Conservation (phyloP, 1,284 basidiomycete genomes). For the Abortiporus biennis region DNA sequence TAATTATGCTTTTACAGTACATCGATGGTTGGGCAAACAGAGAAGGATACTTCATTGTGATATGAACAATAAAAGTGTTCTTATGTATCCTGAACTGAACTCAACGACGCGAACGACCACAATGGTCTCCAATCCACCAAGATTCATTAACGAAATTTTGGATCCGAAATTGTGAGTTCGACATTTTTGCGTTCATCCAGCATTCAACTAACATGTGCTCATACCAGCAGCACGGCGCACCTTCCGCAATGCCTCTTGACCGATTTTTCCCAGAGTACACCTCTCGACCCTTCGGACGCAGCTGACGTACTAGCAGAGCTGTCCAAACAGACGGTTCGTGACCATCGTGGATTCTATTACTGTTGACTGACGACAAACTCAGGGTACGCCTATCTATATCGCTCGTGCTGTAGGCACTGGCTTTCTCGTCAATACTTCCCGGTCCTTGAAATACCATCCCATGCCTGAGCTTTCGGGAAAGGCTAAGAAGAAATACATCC, state of each 20-base stretch:
- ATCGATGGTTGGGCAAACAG: slow-evolving; percentile 3
- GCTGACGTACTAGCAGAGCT: too few species aligned
- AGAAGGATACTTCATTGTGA: slow-evolving; percentile 9
- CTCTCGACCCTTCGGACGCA: too few species aligned
- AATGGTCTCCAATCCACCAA: slow-evolving; percentile 9
- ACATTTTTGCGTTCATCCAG: too few species aligned
- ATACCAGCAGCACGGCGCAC: too few species aligned
- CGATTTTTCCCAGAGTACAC: too few species aligned
- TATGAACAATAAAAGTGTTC: slow-evolving; percentile 9
- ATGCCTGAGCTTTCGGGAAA: slow-evolving; percentile 8
- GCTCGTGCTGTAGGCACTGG: background rate
- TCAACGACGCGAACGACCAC: too few species aligned
- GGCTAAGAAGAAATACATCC: slow-evolving; percentile 4
- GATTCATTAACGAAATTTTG: slow-evolving; percentile 8
- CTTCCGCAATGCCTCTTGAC: too few species aligned
- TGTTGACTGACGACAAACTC: too few species aligned
- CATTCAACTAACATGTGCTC: too few species aligned
- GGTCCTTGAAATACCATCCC: background rate
- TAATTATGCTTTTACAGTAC: slow-evolving; percentile 7
- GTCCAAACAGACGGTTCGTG: too few species aligned
- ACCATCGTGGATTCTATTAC: too few species aligned
- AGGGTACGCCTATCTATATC: background rate
- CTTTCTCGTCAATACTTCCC: too few species aligned
- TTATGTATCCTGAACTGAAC: slow-evolving; percentile 12
- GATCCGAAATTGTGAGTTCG: background rate